Evolutionary conservation across 148 eudicot genomes (phyloP).

Genomic region (Rhododendron mucronatum): DNA sequence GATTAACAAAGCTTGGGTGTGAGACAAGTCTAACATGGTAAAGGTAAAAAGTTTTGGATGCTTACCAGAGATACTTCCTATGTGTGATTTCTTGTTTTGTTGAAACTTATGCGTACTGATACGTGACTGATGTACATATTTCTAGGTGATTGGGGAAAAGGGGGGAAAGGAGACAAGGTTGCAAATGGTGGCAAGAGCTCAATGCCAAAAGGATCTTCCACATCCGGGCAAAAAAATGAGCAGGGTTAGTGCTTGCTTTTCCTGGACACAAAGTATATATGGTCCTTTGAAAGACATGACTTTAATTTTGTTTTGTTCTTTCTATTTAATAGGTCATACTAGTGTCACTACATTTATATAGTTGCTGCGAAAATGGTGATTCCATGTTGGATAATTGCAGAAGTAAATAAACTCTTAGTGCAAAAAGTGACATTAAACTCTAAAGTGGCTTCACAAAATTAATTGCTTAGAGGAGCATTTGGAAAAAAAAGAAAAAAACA

Average conservation of each 20-base stretch:
- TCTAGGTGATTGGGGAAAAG: constrained; percentile 33
- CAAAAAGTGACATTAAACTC: too few species aligned
- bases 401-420: not conserved
- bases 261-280: not conserved
- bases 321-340: not conserved
- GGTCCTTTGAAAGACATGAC: not conserved
- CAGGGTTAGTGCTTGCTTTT: constrained; percentile 39
- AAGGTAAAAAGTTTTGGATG: constrained; percentile 21
- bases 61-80: not conserved
- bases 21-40: constrained; percentile 1
- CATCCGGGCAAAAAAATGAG: constrained; percentile 46
- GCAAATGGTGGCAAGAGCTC: constrained; percentile 44
- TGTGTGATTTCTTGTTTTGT: not conserved
- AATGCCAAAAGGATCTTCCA: constrained; percentile 33
- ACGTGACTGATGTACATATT: not conserved
- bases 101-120: not conserved
- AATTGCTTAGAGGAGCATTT: not conserved
- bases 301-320: not conserved
- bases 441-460: not conserved
- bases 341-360: not conserved
- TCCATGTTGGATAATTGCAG: not conserved
- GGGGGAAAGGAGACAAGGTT: constrained; percentile 61
- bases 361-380: not conserved
- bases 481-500: too few species aligned
- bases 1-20: too few species aligned